These are phyloP conservation scores for Trichosporon asahii DNA, from an alignment of 1,284 basidiomycete species.

Conservation along the genomic window DNA sequence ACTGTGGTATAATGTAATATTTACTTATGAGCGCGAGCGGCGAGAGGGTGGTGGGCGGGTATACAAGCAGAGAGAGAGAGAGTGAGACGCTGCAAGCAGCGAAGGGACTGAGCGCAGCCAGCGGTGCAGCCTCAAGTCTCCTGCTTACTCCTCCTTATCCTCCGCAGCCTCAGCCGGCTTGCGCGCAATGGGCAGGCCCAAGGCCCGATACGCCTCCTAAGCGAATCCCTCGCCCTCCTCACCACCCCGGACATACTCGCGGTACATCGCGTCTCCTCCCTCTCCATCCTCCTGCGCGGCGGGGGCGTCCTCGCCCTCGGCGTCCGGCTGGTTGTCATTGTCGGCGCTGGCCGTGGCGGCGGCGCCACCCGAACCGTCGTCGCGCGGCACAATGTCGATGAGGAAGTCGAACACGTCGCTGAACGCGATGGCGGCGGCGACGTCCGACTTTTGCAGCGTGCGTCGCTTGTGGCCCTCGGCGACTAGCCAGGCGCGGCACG, in stretches of 20 bases:
- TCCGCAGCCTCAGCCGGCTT: too few species aligned
- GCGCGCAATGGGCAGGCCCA: not conserved
- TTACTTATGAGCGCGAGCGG: conserved; percentile 1
- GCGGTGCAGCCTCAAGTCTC: too few species aligned
- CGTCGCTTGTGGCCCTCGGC: conserved; percentile 89
- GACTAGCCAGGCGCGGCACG: conserved; percentile 86
- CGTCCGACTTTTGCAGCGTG: conserved; percentile 83
- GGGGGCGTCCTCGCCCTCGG: conserved; percentile 14
- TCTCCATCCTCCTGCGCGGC: conserved; percentile 5
- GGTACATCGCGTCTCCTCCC: conserved; percentile 23
- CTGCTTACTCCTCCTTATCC: too few species aligned
- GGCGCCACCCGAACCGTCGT: conserved; percentile 55
- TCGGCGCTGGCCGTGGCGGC: conserved; percentile 8
- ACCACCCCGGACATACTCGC: conserved; percentile 25
- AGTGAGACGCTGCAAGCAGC: not conserved
- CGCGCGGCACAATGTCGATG: conserved; percentile 85
- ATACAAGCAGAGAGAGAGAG: too few species aligned
- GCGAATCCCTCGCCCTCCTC: conserved; percentile 22
- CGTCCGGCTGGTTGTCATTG: conserved; percentile 8
- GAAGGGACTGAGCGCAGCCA: not conserved
- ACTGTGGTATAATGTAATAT: conserved; percentile 18
- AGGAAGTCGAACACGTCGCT: conserved; percentile 75
- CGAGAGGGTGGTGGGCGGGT: too few species aligned
- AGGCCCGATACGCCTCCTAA: conserved; percentile 1
- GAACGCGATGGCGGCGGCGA: conserved; percentile 81